These are phyloP conservation scores for Phaffomyces opuntiae DNA, from an alignment of 805 yeast genomes.

Conservation along the genomic window DNA sequence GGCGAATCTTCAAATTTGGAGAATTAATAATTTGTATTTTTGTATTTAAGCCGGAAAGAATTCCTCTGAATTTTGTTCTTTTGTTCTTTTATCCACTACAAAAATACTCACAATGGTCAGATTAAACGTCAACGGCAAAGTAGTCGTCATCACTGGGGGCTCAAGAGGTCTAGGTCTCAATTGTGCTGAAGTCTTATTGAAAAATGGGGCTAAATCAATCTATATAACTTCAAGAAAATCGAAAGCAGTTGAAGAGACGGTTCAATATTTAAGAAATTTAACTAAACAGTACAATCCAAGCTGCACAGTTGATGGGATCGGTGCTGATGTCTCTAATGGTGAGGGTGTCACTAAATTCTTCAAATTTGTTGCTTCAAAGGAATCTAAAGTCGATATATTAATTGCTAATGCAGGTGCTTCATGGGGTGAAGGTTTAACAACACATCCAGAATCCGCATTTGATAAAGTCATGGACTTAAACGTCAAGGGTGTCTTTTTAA, in stretches of 20 bases:
- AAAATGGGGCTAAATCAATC: slow-evolving; percentile 55
- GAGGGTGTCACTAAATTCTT: slow-evolving; percentile 40
- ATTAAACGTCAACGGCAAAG: slow-evolving; percentile 47
- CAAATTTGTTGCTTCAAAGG: slow-evolving; percentile 33
- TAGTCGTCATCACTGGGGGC: slow-evolving; percentile 67
- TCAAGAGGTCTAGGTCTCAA: slow-evolving; percentile 67
- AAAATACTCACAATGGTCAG: slow-evolving; percentile 13
- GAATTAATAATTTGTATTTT: not conserved
- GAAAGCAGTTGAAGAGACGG: slow-evolving; percentile 55
- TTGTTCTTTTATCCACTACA: not conserved
- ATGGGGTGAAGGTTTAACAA: slow-evolving; percentile 63
- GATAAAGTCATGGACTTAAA: slow-evolving; percentile 59
- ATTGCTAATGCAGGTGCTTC: slow-evolving; percentile 76
- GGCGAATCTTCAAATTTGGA: not conserved
- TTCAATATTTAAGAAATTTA: slow-evolving; percentile 23
- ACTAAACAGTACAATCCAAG: slow-evolving; percentile 23
- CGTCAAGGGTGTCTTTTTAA: slow-evolving; percentile 59
- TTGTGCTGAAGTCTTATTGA: slow-evolving; percentile 57
- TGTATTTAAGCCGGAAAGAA: not conserved
- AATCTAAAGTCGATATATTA: slow-evolving; percentile 47
- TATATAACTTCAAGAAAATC: slow-evolving; percentile 60
- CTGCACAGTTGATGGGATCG: slow-evolving; percentile 36
- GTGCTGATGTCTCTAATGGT: slow-evolving; percentile 50
- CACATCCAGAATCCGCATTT: slow-evolving; percentile 55
- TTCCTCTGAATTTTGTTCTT: not conserved